Evolutionary conservation across 768 basidiomycete species (phyloP).

Genomic region (Cystofilobasidium macerans): DNA sequence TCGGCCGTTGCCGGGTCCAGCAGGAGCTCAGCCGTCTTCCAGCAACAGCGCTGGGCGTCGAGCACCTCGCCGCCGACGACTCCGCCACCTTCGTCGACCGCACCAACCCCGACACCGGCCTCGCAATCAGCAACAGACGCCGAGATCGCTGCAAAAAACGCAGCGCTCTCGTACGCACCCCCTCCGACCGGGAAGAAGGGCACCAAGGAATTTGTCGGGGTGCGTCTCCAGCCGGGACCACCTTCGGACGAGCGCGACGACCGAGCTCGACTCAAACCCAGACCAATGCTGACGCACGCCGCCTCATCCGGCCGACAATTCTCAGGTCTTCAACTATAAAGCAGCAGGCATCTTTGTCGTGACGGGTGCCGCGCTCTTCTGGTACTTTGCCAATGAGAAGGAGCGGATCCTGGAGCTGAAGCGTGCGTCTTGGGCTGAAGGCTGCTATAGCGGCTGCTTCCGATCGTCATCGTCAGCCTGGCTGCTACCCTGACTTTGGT

Average conservation of each 20-base stretch:
- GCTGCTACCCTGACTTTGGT: background rate
- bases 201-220: background rate
- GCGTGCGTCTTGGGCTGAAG: constrained; percentile 43
- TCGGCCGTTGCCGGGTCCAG: too few species aligned
- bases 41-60: too few species aligned
- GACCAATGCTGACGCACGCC: too few species aligned
- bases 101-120: too few species aligned
- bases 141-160: background rate
- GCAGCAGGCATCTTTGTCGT: constrained; percentile 74
- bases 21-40: too few species aligned
- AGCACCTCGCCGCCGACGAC: too few species aligned
- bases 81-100: too few species aligned
- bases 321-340: constrained; percentile 58
- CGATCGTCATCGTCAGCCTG: background rate
- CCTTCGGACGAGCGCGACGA: too few species aligned
- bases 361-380: constrained; percentile 68
- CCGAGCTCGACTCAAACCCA: too few species aligned
- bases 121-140: background rate
- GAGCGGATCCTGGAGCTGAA: constrained; percentile 60
- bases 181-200: background rate
- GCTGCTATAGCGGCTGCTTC: background rate
- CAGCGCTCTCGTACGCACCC: background rate
- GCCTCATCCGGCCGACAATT: too few species aligned
- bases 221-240: background rate
- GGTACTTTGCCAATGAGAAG: constrained; percentile 85